Conservation (phyloP, 345 rosid genomes). For the Sisymbrium altissimum region DNA sequence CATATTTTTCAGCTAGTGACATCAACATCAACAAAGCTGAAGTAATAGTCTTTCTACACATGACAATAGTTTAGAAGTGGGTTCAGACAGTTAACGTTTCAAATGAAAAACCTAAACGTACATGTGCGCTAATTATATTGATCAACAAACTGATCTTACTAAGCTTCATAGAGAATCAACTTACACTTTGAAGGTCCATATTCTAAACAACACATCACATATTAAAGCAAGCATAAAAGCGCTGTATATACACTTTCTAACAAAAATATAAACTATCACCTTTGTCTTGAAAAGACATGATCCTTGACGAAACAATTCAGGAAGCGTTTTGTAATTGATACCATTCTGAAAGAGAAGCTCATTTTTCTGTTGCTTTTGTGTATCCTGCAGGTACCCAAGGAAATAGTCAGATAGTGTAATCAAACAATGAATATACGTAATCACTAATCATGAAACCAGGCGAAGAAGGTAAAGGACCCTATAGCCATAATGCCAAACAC, state of each 20-base stretch:
- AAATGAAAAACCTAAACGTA: not conserved
- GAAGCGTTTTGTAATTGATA: conserved; percentile 65
- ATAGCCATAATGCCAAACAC: not conserved
- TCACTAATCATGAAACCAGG: not conserved
- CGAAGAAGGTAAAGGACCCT: not conserved
- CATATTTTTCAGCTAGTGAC: not conserved
- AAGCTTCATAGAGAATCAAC: not conserved
- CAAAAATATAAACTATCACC: conserved; percentile 40
- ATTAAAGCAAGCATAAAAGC: not conserved
- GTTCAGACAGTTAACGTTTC: not conserved
- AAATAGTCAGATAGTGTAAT: not conserved
- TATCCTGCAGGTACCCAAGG: conserved; percentile 41
- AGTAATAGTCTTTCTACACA: not conserved
- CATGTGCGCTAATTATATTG: not conserved
- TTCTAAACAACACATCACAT: not conserved
- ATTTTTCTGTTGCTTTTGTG: conserved; percentile 74
- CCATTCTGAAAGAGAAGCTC: conserved; percentile 76
- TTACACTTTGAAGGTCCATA: not conserved
- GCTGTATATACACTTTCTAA: not conserved
- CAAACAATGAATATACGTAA: not conserved
- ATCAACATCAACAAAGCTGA: conserved; percentile 6
- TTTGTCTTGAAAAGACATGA: conserved; percentile 63
- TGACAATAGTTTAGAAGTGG: not conserved
- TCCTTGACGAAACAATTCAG: conserved; percentile 79
- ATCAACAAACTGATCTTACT: conserved; percentile 6